Evolutionary conservation across 345 rosid genomes (phyloP).

Genomic region (Corchorus olitorius): DNA sequence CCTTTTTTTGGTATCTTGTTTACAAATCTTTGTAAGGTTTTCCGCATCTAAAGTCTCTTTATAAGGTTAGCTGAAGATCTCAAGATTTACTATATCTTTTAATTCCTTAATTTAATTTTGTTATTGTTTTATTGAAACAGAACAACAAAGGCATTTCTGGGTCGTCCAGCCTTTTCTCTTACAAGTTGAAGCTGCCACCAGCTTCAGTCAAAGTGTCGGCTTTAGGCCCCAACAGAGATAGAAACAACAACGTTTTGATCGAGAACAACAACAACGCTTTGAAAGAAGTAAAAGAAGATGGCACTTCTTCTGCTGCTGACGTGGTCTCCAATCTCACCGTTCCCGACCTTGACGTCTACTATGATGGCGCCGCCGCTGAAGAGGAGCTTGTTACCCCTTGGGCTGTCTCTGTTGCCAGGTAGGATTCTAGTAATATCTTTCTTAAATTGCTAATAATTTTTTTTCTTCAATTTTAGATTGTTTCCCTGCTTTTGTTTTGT

Average conservation of each 20-base stretch:
- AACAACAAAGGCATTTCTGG: slow-evolving; percentile 47
- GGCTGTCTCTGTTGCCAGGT: slow-evolving; percentile 86
- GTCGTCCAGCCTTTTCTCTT: slow-evolving; percentile 40
- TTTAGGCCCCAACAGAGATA: slow-evolving; percentile 41
- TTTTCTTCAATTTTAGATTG: slow-evolving; percentile 6
- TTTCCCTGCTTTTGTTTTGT: not conserved
- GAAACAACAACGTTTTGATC: slow-evolving; percentile 45
- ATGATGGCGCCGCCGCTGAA: slow-evolving; percentile 70
- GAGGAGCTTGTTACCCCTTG: slow-evolving; percentile 86
- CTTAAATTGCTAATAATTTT: not conserved
- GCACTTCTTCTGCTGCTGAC: slow-evolving; percentile 41
- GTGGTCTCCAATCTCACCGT: slow-evolving; percentile 47
- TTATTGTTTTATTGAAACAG: slow-evolving; percentile 34
- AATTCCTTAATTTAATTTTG: not conserved
- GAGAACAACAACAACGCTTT: slow-evolving; percentile 43
- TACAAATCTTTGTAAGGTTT: not conserved
- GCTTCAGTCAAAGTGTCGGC: slow-evolving; percentile 44
- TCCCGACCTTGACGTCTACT: slow-evolving; percentile 60
- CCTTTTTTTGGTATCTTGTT: too few species aligned
- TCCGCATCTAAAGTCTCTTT: not conserved
- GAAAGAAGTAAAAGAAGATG: slow-evolving; percentile 41
- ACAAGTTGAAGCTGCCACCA: slow-evolving; percentile 36
- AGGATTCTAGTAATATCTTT: not conserved
- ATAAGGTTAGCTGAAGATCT: not conserved
- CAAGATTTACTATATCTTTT: not conserved